Percentiles rank a stretch among this genome's conserved stretches.
These are phyloP conservation scores for Aspergillus spinulosporus DNA, from an alignment of 2,329 filamentous ascomycete genomes.

Conservation along the genomic window DNA sequence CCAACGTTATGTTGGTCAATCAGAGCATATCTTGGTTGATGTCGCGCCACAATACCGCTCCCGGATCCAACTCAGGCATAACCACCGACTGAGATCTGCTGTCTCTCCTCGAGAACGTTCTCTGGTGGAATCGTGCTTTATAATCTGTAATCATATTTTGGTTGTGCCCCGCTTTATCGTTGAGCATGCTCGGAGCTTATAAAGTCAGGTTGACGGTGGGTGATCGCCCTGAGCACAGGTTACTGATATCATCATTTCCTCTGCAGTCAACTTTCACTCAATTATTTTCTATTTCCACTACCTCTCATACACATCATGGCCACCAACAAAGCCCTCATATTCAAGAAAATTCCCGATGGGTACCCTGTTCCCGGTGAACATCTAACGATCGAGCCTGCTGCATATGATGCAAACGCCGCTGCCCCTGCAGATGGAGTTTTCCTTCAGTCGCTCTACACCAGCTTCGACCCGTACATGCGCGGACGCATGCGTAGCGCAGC, in stretches of 20 bases:
- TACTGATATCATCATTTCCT: neutral
- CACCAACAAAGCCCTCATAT: conserved; percentile 73
- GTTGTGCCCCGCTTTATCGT: conserved; percentile 13
- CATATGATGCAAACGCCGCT: conserved; percentile 61
- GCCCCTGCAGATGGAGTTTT: conserved; percentile 67
- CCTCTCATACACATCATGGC: conserved; percentile 23
- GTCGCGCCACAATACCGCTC: conserved; percentile 6
- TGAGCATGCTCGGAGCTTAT: conserved; percentile 8
- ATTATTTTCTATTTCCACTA: no score
- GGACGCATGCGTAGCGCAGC: conserved; percentile 70
- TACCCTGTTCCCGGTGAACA: conserved; percentile 70
- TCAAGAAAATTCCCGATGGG: conserved; percentile 66
- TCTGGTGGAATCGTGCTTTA: conserved; percentile 15
- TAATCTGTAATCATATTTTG: conserved; percentile 12
- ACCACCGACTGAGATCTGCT: conserved; percentile 1
- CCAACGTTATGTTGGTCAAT: conserved; percentile 2
- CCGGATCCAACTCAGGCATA: conserved; percentile 12
- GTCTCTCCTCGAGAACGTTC: conserved; percentile 13
- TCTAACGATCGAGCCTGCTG: conserved; percentile 64
- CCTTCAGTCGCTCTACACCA: conserved; percentile 70
- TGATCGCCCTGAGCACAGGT: neutral
- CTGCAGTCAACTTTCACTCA: no score
- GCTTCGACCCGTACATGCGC: conserved; percentile 82
- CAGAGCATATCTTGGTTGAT: conserved; percentile 5
- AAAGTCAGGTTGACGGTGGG: conserved; percentile 4